Conservation (phyloP, 192 early-diverging fungal species). For the Anaeromyces robustus region DNA sequence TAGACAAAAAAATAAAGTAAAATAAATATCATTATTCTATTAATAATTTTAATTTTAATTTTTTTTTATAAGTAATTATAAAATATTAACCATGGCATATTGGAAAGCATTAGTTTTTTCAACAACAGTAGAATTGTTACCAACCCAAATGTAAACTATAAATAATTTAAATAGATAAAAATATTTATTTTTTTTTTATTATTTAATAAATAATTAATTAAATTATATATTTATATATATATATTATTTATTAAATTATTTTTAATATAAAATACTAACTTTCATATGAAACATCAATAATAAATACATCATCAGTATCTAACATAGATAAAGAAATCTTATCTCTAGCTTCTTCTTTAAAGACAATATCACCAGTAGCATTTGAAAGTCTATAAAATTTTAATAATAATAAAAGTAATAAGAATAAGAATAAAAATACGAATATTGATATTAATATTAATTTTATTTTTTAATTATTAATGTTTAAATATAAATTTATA, state of each 20-base stretch:
- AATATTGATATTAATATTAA: too few species aligned
- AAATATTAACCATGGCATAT: conserved; percentile 26
- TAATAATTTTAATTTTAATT: too few species aligned
- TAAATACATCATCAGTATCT: conserved; percentile 46
- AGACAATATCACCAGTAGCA: conserved; percentile 12
- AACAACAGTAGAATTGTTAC: conserved; percentile 21
- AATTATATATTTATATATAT: not conserved
- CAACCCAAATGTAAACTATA: conserved; percentile 40
- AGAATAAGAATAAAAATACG: not conserved
- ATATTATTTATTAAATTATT: not conserved
- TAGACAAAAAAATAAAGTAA: too few species aligned
- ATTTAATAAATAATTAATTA: not conserved
- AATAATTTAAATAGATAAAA: not conserved
- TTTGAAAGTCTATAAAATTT: conserved; percentile 3
- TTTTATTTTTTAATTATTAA: too few species aligned
- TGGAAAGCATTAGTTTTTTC: conserved; percentile 37
- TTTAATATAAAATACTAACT: not conserved
- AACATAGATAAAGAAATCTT: conserved; percentile 22
- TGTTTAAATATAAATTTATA: too few species aligned
- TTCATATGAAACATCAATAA: conserved; percentile 42
- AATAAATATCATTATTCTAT: too few species aligned
- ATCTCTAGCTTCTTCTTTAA: conserved; percentile 36
- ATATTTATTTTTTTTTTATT: too few species aligned
- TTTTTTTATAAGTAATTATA: too few species aligned
- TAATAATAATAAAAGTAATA: conserved; percentile 5